Evolutionary conservation across 2,329 filamentous ascomycete genomes (phyloP), one percentile per base, ranked within the genome.

Genomic region (Phialophora tarda): DNA sequence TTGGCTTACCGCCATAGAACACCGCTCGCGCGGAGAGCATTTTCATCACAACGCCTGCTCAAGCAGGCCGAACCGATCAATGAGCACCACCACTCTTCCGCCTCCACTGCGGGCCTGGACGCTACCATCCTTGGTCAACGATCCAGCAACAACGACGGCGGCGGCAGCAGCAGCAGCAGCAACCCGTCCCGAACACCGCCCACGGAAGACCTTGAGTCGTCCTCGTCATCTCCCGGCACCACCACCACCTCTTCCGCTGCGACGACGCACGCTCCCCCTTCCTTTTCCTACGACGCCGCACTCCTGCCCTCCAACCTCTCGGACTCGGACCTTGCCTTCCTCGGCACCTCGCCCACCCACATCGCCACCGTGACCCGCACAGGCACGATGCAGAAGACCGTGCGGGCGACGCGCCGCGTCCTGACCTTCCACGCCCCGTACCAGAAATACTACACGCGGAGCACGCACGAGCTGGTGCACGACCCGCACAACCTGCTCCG

Each of bases 371-470:
- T 70, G 5, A 50, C 68, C 17, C 65, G 68, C 5, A 57, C 50
- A 4, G 63, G 63, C 30, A 70, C 63, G 8, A 70, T 70, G 68
- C 51, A 59, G 17, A 66, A 65, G 34, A 71, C 69, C 4, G 66
- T 68, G 4, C 69, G 62, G 23, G 69, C 66, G 21, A 63, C 63
- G 12, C 66, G 62, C 59, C 61, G 26, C 28, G 51, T 65, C 1
- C 69, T 72, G 54, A 59, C 67, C n/a, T 70, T 59, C 51, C 66
- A 73, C 61, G 63, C 62, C 17, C 50, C 67, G 12, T 64, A 71
- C 21, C 70, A 66, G 32, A 72, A 72, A 59, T 48, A 71, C 68
- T 72, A 69, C 62, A 69, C 59, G 30, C 64, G 64, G 24, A 28
- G 56, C 14, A 44, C 59, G 28, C 69, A 68, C 62, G 55, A 63